Evolutionary conservation across 306 rosid genomes (phyloP).

Genomic region (Luffa acutangula): DNA sequence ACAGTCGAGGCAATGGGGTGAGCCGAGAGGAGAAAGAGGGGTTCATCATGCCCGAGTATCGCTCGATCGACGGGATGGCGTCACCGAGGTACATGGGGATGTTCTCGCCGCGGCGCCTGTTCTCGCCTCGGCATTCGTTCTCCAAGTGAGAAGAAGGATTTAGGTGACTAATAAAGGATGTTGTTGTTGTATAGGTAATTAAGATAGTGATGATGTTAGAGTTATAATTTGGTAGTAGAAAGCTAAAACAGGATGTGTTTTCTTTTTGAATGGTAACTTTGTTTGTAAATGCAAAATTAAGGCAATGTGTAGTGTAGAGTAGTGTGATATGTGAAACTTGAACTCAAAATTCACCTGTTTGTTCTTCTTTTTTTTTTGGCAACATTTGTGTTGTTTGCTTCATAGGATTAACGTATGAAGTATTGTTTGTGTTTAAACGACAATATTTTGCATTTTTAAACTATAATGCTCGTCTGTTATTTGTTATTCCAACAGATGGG

Average conservation of each 20-base stretch:
- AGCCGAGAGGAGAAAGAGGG: slow-evolving; percentile 34
- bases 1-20: background rate
- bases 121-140: slow-evolving; percentile 41
- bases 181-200: background rate
- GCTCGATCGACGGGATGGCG: slow-evolving; percentile 50
- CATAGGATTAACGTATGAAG: background rate
- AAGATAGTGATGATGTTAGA: too few relatives aligned
- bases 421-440: background rate
- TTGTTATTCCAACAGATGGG: background rate
- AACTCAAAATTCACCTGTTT: background rate
- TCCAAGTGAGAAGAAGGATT: background rate
- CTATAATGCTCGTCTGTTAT: background rate
- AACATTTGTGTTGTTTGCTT: background rate
- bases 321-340: background rate
- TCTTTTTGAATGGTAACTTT: background rate
- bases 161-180: background rate
- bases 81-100: slow-evolving; percentile 55
- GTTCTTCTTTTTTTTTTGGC: background rate
- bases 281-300: background rate
- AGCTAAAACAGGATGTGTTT: background rate
- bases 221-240: too few relatives aligned
- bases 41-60: slow-evolving; percentile 34
- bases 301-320: background rate
- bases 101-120: slow-evolving; percentile 81
- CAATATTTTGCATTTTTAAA: background rate